Evolutionary conservation across 108 stramenopile species (phyloP).

Genomic region (Ochromonas danica): DNA sequence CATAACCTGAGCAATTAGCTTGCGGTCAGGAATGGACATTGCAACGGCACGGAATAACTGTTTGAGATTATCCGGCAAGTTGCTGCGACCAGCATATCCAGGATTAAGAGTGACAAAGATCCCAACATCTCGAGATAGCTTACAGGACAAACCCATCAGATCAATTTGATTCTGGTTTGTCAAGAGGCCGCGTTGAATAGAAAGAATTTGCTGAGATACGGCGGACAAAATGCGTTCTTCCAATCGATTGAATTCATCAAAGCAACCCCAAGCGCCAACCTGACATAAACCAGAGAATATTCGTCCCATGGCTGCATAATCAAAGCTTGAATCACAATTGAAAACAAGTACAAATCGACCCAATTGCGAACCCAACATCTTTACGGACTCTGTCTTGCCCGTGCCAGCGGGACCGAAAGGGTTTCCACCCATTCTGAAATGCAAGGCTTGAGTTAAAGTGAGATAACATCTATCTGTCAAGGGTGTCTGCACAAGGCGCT

Average conservation of each 20-base stretch:
- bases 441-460: conserved; percentile 91
- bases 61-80: conserved; percentile 98
- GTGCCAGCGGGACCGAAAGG: conserved; percentile 99
- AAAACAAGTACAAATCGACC: conserved; percentile 96
- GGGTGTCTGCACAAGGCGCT: conserved; percentile 94
- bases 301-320: conserved; percentile 95
- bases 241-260: conserved; percentile 98
- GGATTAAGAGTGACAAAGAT: conserved; percentile 99
- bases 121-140: conserved; percentile 73
- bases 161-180: conserved; percentile 34
- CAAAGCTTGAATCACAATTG: conserved; percentile 94
- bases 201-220: conserved; percentile 91
- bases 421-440: conserved; percentile 92
- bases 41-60: conserved; percentile 94
- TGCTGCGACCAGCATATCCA: conserved; percentile 96
- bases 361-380: conserved; percentile 90
- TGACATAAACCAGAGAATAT: conserved; percentile 95
- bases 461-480: conserved; percentile 96
- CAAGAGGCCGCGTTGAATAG: conserved; percentile 83
- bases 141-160: conserved; percentile 67
- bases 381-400: conserved; percentile 97
- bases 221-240: conserved; percentile 94
- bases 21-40: conserved; percentile 93
- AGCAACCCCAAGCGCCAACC: conserved; percentile 83
- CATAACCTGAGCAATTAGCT: conserved; percentile 97